phyloP scores from a whole-genome alignment of 2,329 filamentous ascomycete species.

The Paracorniculantispora psalliotae region DNA sequence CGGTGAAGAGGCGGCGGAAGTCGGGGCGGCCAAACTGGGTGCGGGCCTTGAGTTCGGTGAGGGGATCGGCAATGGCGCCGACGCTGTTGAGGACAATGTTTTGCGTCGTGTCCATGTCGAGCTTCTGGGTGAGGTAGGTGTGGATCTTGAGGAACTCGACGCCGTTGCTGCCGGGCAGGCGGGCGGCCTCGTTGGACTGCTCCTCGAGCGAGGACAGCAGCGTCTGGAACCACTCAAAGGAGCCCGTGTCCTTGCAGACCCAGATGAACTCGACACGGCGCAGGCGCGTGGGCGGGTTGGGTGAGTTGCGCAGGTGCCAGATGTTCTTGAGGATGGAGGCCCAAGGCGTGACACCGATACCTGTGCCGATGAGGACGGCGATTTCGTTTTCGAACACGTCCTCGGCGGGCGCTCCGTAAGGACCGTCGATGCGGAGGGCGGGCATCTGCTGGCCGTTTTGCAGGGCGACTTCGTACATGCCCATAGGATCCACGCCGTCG shows the following conservation, averaged over 20 bases:
- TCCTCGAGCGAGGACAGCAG: constrained; percentile 85
- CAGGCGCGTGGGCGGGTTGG: constrained; percentile 83
- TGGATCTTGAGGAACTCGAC: constrained; percentile 94
- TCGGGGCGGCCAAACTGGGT: constrained; percentile 96
- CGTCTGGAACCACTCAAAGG: constrained; percentile 98
- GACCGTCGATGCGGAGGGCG: constrained; percentile 81
- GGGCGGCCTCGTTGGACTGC: constrained; percentile 69
- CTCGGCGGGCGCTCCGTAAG: constrained; percentile 93
- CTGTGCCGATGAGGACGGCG: constrained; percentile 77
- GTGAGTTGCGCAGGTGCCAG: constrained; percentile 87
- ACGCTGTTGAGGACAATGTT: constrained; percentile 98
- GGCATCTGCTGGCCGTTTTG: constrained; percentile 94
- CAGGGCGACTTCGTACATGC: constrained; percentile 96
- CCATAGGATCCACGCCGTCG: constrained; percentile 83
- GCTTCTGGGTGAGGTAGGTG: constrained; percentile 90
- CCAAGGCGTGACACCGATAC: constrained; percentile 85
- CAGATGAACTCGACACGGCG: constrained; percentile 98
- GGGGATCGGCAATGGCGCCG: constrained; percentile 77
- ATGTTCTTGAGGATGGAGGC: constrained; percentile 92
- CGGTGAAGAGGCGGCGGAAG: constrained; percentile 72
- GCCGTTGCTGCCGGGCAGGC: constrained; percentile 60
- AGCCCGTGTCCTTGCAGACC: constrained; percentile 92
- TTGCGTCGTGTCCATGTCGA: constrained; percentile 87
- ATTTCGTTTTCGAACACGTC: constrained; percentile 95
- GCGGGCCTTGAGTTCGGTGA: constrained; percentile 83